phyloP scores from a whole-genome alignment of 495 filamentous ascomycete species.

The Aspergillus steynii region DNA sequence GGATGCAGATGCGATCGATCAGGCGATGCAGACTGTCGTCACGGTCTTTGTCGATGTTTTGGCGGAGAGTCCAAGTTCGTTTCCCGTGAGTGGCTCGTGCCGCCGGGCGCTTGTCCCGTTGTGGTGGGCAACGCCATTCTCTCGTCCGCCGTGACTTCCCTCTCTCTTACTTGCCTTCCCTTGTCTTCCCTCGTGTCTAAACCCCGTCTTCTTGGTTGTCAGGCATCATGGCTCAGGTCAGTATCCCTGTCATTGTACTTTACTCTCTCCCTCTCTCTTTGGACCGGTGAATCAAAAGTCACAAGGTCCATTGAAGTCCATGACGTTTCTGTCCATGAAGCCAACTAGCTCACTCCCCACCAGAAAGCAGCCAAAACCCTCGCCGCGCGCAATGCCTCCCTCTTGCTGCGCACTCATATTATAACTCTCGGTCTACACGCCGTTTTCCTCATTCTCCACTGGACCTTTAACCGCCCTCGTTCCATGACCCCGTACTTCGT shows the following conservation, averaged over 20 bases:
- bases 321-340: neutral
- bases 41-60: conserved; percentile 26
- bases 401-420: conserved; percentile 77
- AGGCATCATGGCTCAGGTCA: conserved; percentile 6
- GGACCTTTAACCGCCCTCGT: conserved; percentile 62
- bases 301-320: neutral
- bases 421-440: conserved; percentile 68
- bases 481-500: conserved; percentile 71
- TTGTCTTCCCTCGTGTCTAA: neutral
- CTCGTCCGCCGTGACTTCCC: neutral
- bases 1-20: conserved; percentile 6
- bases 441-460: conserved; percentile 70
- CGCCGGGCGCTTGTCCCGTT: conserved; percentile 26
- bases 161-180: neutral
- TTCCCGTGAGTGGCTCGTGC: conserved; percentile 25
- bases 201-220: neutral
- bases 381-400: conserved; percentile 72
- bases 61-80: conserved; percentile 11
- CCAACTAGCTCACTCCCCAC: conserved; percentile 13
- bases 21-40: conserved; percentile 8
- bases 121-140: conserved; percentile 33
- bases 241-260: neutral
- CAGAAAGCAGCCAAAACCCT: conserved; percentile 95
- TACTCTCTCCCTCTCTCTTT: neutral
- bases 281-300: too few species aligned